These are phyloP conservation scores for Pythium scleroteichum DNA, from an alignment of 352 stramenopile species.

Conservation along the genomic window DNA sequence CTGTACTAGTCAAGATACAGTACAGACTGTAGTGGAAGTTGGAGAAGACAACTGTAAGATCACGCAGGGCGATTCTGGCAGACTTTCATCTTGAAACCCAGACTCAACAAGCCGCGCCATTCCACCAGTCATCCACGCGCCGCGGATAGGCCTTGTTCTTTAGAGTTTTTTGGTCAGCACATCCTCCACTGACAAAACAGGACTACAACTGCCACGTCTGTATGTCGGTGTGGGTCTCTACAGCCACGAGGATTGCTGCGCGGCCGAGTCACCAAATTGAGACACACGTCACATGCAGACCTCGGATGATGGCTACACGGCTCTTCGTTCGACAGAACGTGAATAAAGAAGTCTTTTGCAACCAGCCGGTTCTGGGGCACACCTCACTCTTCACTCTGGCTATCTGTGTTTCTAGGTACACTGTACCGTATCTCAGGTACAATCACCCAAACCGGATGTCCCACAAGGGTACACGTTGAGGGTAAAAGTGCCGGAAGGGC, in stretches of 20 bases:
- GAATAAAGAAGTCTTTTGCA: background rate
- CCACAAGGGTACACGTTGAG: background rate
- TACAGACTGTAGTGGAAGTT: too few species aligned
- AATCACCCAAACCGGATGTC: background rate
- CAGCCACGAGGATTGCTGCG: too few species aligned
- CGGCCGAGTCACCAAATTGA: too few species aligned
- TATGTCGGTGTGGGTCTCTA: too few species aligned
- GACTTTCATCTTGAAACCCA: too few species aligned
- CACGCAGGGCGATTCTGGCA: too few species aligned
- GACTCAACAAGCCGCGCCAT: background rate
- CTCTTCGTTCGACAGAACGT: slow-evolving; percentile 1
- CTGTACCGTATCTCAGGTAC: slow-evolving; percentile 11
- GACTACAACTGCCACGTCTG: too few species aligned
- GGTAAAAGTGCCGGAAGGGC: slow-evolving; percentile 15
- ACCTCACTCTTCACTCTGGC: slow-evolving; percentile 8
- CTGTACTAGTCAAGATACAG: too few species aligned
- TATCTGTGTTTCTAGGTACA: background rate
- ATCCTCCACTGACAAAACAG: background rate
- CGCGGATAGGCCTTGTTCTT: too few species aligned
- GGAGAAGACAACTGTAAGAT: too few species aligned
- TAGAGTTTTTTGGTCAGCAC: background rate
- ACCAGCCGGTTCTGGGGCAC: slow-evolving; percentile 15
- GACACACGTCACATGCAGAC: background rate
- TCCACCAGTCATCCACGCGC: background rate
- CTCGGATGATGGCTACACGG: background rate